Conservation (phyloP, 1,284 basidiomycete genomes). For the Waitea zeae region DNA sequence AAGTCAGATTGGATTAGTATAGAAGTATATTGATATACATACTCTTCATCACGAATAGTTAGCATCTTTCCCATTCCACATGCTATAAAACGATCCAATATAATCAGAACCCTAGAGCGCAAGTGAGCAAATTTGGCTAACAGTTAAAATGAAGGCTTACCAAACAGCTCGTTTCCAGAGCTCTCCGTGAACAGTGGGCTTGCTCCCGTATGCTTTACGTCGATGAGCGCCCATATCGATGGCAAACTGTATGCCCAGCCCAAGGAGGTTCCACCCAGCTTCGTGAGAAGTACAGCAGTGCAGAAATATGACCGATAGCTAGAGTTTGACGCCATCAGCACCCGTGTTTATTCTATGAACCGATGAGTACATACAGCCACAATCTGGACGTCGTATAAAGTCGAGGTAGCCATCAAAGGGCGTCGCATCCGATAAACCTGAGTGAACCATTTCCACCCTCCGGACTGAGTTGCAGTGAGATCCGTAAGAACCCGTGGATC, state of each 20-base stretch:
- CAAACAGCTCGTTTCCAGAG: not conserved
- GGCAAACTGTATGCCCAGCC: not conserved
- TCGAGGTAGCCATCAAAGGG: conserved; percentile 34
- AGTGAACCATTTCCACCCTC: conserved; percentile 63
- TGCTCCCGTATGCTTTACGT: not conserved
- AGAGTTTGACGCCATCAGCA: not conserved
- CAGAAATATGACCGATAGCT: no score
- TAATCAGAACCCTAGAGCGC: not conserved
- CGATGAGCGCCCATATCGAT: not conserved
- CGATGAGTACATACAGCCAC: conserved; percentile 24
- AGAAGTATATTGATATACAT: not conserved
- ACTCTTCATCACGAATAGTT: not conserved
- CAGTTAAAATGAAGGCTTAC: not conserved
- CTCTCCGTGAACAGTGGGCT: not conserved
- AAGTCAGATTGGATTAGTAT: not conserved
- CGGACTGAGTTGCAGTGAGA: conserved; percentile 24
- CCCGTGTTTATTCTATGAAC: no score
- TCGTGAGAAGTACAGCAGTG: no score
- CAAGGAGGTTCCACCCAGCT: not conserved
- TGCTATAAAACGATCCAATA: not conserved
- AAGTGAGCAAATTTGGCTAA: not conserved
- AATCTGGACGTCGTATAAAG: conserved; percentile 58
- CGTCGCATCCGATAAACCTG: conserved; percentile 38
- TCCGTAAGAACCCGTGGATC: conserved; percentile 40
- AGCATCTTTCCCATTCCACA: not conserved